Conservation (phyloP, 768 basidiomycete species). For the Rhizopogon roseolus region DNA sequence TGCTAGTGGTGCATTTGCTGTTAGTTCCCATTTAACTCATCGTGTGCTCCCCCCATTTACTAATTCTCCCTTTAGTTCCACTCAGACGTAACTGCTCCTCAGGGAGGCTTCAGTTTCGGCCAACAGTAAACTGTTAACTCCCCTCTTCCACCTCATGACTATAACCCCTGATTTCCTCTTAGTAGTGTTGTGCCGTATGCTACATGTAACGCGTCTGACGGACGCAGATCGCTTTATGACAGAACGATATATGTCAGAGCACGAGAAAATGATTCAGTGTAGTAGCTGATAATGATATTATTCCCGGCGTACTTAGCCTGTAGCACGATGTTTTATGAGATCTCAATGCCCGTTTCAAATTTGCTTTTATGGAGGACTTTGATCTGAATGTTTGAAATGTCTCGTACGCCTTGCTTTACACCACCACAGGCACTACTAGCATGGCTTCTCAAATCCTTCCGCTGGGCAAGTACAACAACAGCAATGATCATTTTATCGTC, state of each 20-base stretch:
- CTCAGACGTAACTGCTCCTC: conserved; percentile 79
- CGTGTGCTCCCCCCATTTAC: not conserved
- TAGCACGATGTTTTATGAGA: not conserved
- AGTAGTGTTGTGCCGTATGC: conserved; percentile 8
- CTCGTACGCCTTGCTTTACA: conserved; percentile 1
- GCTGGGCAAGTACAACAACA: conserved; percentile 49
- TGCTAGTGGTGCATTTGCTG: conserved; percentile 68
- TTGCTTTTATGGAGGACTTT: not conserved
- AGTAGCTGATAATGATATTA: conserved; percentile 13
- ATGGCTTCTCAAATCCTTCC: conserved; percentile 96
- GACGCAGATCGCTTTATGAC: conserved; percentile 21
- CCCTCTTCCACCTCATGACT: conserved; percentile 5
- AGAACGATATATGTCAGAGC: conserved; percentile 14
- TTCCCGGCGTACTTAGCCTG: not conserved
- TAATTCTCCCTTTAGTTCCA: conserved; percentile 55
- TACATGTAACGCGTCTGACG: conserved; percentile 28
- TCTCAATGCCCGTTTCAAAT: not conserved
- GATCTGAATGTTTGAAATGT: not conserved
- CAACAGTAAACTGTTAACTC: conserved; percentile 37
- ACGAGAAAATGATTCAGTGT: conserved; percentile 15
- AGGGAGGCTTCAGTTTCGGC: conserved; percentile 95
- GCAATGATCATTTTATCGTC: not conserved
- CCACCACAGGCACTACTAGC: not conserved
- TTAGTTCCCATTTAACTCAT: conserved; percentile 30
- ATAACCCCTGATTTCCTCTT: conserved; percentile 8